Evolutionary conservation across 257 asterid species (phyloP), one percentile per base, ranked within the genome.

Genomic region (Linaria vulgaris): DNA sequence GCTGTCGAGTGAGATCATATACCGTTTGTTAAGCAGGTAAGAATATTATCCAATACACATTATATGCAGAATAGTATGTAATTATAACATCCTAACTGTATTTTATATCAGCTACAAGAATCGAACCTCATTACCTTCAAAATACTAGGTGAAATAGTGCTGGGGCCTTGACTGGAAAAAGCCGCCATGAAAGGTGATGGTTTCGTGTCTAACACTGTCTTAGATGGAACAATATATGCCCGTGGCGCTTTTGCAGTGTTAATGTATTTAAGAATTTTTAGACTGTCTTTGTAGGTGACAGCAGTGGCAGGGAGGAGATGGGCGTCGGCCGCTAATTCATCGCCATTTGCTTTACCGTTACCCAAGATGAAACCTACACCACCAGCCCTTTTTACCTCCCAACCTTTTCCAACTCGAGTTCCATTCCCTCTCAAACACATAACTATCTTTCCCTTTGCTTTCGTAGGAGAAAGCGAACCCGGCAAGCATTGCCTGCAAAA

Each of bases 351-450:
- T 76, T 78, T 63, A 51, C 78, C 72, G 50, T 89, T 87, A 41
- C 85, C 97, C 37, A 89, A 69, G 37, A 92, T 78, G 75, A 58
- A 79, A 5, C 97, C 99, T 20, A 78, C 61, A 3, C 96, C 99
- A 66, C 96, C 97, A 1, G 91, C 96, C 61, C 96, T 85, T 76
- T 83, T 82, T 23, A 89, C 99, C 74, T 92, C 99, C 70, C 61
- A 61, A 16, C 95, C 99, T 49, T 85, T 92, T 6, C 88, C 90
- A 6, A 83, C 80, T 61, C 97, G 83, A 6, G 88, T 75, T 17
- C 97, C 99, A 9, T 72, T 76, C 38, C 96, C 97, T 76, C 96
- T 76, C 52, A 85, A 47, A 52, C 99, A 92, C 69, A 92, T 16
- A 39, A 92, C 75, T 50, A 92, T 89, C 72, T 89, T 92, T 30